Evolutionary conservation across 2,329 filamentous ascomycete genomes (phyloP).

Genomic region (Exophiala aquamarina): DNA sequence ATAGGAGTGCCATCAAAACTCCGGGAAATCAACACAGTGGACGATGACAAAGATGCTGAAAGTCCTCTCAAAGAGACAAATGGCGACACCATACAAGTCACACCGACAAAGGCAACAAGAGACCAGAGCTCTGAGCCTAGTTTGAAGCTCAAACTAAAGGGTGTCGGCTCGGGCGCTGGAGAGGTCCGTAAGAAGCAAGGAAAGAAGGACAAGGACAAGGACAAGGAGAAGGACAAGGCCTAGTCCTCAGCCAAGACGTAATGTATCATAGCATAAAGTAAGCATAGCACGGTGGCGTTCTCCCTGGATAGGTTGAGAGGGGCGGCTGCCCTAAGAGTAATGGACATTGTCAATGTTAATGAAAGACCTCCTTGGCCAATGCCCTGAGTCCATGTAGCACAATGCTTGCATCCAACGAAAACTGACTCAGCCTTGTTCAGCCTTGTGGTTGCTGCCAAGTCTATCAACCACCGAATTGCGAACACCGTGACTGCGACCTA

Average conservation of each 20-base stretch:
- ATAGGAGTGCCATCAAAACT: conserved; percentile 25
- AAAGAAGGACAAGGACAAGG: conserved; percentile 18
- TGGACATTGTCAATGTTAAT: too few relatives aligned
- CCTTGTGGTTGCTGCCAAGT: too few relatives aligned
- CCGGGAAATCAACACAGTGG: conserved; percentile 23
- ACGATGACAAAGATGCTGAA: conserved; percentile 17
- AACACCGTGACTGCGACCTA: too few relatives aligned
- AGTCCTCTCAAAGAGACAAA: conserved; percentile 24
- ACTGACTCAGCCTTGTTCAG: too few relatives aligned
- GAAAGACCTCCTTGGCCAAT: too few relatives aligned
- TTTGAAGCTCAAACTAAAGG: conserved; percentile 28
- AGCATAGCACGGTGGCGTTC: too few relatives aligned
- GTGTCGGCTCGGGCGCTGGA: conserved; percentile 6
- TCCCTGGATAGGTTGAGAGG: too few relatives aligned
- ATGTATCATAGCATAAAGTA: too few relatives aligned
- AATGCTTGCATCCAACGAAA: too few relatives aligned
- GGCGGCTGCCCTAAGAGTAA: too few relatives aligned
- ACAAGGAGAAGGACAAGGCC: background rate
- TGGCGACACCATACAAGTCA: conserved; percentile 26
- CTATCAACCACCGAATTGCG: too few relatives aligned
- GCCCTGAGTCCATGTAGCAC: too few relatives aligned
- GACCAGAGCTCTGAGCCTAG: conserved; percentile 23
- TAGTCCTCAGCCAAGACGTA: background rate
- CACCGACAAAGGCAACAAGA: conserved; percentile 21
- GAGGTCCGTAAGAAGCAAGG: conserved; percentile 17